Evolutionary conservation across 768 basidiomycete genomes (phyloP).

Genomic region (Pulveroboletus sp.): DNA sequence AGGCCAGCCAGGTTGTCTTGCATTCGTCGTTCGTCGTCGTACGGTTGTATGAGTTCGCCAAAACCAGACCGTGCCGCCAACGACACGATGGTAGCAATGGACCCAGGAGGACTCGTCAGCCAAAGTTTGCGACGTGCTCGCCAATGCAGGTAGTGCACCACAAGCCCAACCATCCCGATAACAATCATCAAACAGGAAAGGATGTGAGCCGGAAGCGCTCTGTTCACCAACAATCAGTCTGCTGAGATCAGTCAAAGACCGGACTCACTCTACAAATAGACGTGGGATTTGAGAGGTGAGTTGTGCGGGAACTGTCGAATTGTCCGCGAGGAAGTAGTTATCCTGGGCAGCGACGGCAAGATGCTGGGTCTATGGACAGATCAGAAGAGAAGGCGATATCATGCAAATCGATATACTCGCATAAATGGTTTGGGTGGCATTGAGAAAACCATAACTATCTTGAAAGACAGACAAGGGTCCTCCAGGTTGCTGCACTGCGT

Average conservation of each 20-base stretch:
- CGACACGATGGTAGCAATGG: conserved; percentile 52
- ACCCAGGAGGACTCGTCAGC: conserved; percentile 53
- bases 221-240: conserved; percentile 22
- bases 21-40: conserved; percentile 45
- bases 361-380: conserved; percentile 44
- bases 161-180: conserved; percentile 44
- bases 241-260: not conserved
- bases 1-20: conserved; percentile 47
- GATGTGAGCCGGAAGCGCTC: conserved; percentile 47
- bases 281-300: conserved; percentile 43
- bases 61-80: conserved; percentile 60
- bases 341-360: conserved; percentile 53
- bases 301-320: conserved; percentile 35
- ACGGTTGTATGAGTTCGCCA: conserved; percentile 56
- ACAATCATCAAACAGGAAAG: conserved; percentile 47
- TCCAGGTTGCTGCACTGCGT: conserved; percentile 38
- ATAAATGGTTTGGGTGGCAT: conserved; percentile 42
- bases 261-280: conserved; percentile 54
- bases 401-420: conserved; percentile 9
- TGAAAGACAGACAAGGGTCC: conserved; percentile 47
- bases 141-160: conserved; percentile 45
- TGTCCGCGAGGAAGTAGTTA: conserved; percentile 50
- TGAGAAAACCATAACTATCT: conserved; percentile 45
- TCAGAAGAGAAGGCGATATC: not conserved
- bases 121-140: conserved; percentile 44